These are phyloP conservation scores for Ustilago vetiveriae DNA, from an alignment of 1,284 basidiomycete genomes.

Conservation along the genomic window DNA sequence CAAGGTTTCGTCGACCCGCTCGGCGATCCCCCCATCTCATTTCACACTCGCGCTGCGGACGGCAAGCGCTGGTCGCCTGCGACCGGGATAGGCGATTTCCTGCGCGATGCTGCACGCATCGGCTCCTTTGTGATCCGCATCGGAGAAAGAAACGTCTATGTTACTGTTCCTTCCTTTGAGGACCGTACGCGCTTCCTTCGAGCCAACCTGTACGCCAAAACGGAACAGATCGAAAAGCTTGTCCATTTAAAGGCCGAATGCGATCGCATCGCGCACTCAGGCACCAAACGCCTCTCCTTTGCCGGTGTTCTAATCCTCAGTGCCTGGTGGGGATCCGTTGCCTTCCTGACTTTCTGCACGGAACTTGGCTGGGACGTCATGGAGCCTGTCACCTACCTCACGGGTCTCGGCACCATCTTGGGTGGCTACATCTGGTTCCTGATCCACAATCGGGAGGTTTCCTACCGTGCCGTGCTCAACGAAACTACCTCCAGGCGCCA, in stretches of 20 bases:
- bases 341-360: constrained; percentile 57
- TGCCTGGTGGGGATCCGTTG: constrained; percentile 55
- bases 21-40: constrained; percentile 55
- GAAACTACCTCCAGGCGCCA: constrained; percentile 59
- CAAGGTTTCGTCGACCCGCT: constrained; percentile 49
- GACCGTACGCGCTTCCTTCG: constrained; percentile 57
- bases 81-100: constrained; percentile 60
- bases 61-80: constrained; percentile 58
- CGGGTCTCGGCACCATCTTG: constrained; percentile 55
- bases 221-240: constrained; percentile 51
- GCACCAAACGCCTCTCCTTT: constrained; percentile 52
- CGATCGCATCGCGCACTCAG: constrained; percentile 50
- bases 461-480: constrained; percentile 58
- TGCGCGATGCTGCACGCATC: constrained; percentile 57
- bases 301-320: constrained; percentile 49
- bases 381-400: constrained; percentile 58
- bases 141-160: constrained; percentile 47
- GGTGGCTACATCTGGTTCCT: constrained; percentile 61
- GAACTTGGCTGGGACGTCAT: constrained; percentile 54
- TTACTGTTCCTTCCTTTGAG: constrained; percentile 59
- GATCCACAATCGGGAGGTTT: constrained; percentile 58
- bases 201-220: constrained; percentile 49
- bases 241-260: constrained; percentile 58
- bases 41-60: constrained; percentile 54
- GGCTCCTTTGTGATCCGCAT: constrained; percentile 56